Evolutionary conservation across 2,329 filamentous ascomycete genomes (phyloP), one percentile per base, ranked within the genome.

Genomic region (Colletotrichum sp.): DNA sequence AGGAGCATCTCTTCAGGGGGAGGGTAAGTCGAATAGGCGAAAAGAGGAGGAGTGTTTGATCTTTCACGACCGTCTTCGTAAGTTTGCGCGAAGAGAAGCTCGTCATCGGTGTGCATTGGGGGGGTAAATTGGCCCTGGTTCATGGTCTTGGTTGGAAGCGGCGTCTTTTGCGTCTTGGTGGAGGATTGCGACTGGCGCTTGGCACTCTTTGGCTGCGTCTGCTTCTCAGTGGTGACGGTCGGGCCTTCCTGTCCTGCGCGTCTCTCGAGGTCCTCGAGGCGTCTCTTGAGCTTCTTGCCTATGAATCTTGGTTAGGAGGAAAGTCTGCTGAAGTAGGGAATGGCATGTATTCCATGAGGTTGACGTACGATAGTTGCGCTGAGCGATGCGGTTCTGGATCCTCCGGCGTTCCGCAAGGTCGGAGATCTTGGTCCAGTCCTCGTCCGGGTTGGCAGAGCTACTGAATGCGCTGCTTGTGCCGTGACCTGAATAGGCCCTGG

Each of bases 341-440:
- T 27, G 39, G 25, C 22, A 48, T 48, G 44, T 11, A 48, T 48
- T 11, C 19, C 44, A n/a, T 22, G 44, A 16, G 7, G 19, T 13
- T 69, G 27, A 90, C 93, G 84, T 89, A 98, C 96, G 96, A 88
- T 98, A 98, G 89, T 98, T 98, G 82, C 96, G 94, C 87, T 98
- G 96, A 80, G 96, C 96, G 90, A 98, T 98, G 80, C 96, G 93
- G 88, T 98, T 98, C 87, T 98, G 96, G 88, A 98, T 98, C 83
- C 96, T 92, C 82, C 96, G 91, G 82, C 97, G 93, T 87, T 98
- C 96, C 68, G 96, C 96, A 76, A 98, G 93, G 85, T 98, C 96
- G 74, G 96, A 98, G 84, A 98, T 98, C 92, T 98, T 98, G 83
- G 96, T 98, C 96, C 96, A 98, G 88, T 98, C 96, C 87, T 98